These are phyloP conservation scores for Gynostemma pentaphyllum DNA, from an alignment of 306 rosid species.

Conservation along the genomic window DNA sequence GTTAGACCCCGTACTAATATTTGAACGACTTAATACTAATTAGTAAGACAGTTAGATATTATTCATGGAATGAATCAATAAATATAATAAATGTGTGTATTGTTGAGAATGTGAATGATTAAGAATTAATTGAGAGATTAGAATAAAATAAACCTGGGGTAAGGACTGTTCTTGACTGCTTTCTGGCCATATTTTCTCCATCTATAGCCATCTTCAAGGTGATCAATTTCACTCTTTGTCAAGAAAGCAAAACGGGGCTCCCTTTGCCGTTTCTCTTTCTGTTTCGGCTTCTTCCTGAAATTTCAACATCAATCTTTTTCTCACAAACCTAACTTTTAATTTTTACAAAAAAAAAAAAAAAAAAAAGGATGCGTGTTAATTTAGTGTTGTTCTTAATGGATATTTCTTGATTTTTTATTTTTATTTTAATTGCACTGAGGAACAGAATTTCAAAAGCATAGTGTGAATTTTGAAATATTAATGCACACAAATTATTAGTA, in stretches of 20 bases:
- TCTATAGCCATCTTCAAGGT: constrained; percentile 91
- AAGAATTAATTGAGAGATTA: no score
- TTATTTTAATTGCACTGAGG: not conserved
- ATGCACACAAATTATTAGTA: not conserved
- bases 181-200: constrained; percentile 97
- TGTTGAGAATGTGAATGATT: no score
- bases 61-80: no score
- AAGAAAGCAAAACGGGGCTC: constrained; percentile 79
- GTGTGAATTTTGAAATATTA: not conserved
- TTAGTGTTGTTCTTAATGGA: not conserved
- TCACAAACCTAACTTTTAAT: not conserved
- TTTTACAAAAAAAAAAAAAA: no score
- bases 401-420: not conserved
- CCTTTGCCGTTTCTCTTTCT: constrained; percentile 67
- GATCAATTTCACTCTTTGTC: constrained; percentile 85
- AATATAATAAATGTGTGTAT: no score
- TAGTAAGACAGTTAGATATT: no score
- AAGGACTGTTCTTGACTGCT: constrained; percentile 88
- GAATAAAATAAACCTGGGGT: constrained; percentile 51
- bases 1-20: no score
- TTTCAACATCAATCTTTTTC: constrained; percentile 15
- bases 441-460: not conserved
- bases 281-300: constrained; percentile 49
- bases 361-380: no score
- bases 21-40: no score